Base-by-base conservation (phyloP, 1,139 yeast genomes). In the Taphrina flavorubra region DNA sequence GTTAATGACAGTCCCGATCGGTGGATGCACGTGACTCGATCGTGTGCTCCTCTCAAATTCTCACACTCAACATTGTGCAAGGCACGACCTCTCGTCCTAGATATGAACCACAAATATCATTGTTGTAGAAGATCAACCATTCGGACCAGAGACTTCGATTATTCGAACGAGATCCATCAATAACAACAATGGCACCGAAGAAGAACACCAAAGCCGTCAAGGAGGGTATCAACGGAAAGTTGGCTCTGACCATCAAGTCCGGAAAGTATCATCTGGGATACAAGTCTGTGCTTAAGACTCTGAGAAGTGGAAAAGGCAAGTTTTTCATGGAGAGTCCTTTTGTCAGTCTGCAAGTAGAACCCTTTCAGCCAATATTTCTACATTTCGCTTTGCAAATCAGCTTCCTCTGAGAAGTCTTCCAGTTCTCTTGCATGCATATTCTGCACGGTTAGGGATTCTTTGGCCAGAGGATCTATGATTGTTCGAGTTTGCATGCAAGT, bases 211-310 rank as follows among this genome's bases (percentile, higher is more conserved):
- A 58, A 31, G 62, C 62, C 25, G 51, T 58, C 47, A 63, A 63
- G 67, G 67, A 63, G 46, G 67, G 67, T 16, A 88, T 94, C 85
- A 94, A 92, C 96, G 86, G 97, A 84, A 92, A 92, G 87, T 91
- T 94, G 83, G 96, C 97, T 83, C 89, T 94, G 82, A 94, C 90
- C 81, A 89, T 95, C 87, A 94, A 92, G 87, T 92, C 98, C 79
- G 99, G 99, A 87, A 94, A 94, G 86, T 94, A 91, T 87, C 90
- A 97, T 90, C 89, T 94, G 80, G 99, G 99, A 82, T 95, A 92
- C 97, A 94, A 94, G 87, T 91, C 97, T 78, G 95, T 96, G 83
- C 89, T 94, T 84, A 94, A 95, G 90, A 85, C 98, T 78, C 87
- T 94, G 84, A 92, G 99, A 87, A 70, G 73, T 60, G 97, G 97